Evolutionary conservation across 2,329 filamentous ascomycete species (phyloP).

Genomic region (Apiospora rasikravindrae): DNA sequence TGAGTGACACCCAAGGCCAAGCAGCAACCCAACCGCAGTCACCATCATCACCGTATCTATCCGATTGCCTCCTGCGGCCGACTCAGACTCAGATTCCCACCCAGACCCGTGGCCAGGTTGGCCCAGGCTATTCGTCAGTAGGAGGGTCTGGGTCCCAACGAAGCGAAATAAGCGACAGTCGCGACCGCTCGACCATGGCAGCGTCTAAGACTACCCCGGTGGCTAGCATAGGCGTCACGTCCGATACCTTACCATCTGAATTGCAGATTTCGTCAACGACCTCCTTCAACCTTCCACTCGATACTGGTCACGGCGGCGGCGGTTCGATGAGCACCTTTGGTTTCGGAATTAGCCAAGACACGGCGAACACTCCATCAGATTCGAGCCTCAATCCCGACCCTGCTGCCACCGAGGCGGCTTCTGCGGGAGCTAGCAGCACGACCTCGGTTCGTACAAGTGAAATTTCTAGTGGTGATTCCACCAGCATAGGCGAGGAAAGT

Average conservation of each 20-base stretch:
- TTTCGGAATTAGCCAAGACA: background rate
- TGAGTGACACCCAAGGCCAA: background rate
- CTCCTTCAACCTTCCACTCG: no score
- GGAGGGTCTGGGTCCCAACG: background rate
- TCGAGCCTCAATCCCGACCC: background rate
- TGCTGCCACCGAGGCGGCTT: background rate
- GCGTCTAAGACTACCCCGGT: background rate
- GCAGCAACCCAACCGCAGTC: background rate
- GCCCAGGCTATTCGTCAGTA: background rate
- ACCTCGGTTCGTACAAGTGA: background rate
- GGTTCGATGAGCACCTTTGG: no score
- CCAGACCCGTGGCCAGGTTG: background rate
- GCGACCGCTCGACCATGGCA: background rate
- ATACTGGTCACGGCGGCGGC: no score
- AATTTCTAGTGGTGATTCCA: background rate
- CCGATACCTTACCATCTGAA: background rate
- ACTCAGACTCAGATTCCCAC: background rate
- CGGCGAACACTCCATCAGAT: background rate
- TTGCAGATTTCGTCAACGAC: no score
- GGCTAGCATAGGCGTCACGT: background rate
- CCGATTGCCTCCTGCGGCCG: background rate
- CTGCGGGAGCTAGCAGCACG: background rate
- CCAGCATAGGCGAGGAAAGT: background rate
- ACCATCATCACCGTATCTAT: background rate
- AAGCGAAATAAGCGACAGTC: background rate